These are phyloP conservation scores for Myriosclerotinia curreyana DNA, from an alignment of 2,329 filamentous ascomycete species.

Conservation along the genomic window DNA sequence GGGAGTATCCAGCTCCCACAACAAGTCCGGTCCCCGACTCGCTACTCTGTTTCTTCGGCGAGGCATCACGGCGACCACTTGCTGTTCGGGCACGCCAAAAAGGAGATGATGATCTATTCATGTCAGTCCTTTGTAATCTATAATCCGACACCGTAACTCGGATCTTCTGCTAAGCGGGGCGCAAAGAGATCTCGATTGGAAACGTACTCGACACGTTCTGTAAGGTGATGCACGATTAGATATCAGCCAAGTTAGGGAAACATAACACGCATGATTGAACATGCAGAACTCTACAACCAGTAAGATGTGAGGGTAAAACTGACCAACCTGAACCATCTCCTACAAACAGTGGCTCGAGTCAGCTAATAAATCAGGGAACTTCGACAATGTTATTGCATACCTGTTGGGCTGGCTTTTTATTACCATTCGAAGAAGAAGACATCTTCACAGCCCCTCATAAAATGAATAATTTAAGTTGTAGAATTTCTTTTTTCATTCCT, in stretches of 20 bases:
- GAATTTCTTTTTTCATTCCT: slow-evolving; percentile 3
- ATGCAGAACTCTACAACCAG: not conserved
- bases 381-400: slow-evolving; percentile 47
- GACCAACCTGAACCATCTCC: slow-evolving; percentile 99
- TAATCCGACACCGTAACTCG: not conserved
- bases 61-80: slow-evolving; percentile 54
- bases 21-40: slow-evolving; percentile 64
- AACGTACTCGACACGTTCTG: slow-evolving; percentile 23
- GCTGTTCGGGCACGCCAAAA: slow-evolving; percentile 72
- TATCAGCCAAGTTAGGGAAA: not conserved
- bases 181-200: slow-evolving; percentile 18
- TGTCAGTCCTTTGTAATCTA: slow-evolving; percentile 9
- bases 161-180: slow-evolving; percentile 18
- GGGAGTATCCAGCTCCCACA: slow-evolving; percentile 92
- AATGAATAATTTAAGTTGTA: slow-evolving; percentile 1
- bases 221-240: slow-evolving; percentile 1
- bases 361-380: slow-evolving; percentile 21
- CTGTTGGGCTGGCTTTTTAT: slow-evolving; percentile 70
- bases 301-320: slow-evolving; percentile 45
- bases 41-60: slow-evolving; percentile 53
- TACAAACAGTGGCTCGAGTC: slow-evolving; percentile 44
- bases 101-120: slow-evolving; percentile 72
- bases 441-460: slow-evolving; percentile 42
- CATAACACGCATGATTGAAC: slow-evolving; percentile 3
- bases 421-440: slow-evolving; percentile 62